Conservation (phyloP, 2,329 filamentous ascomycete species). For the Coleophoma eucalyptorum region DNA sequence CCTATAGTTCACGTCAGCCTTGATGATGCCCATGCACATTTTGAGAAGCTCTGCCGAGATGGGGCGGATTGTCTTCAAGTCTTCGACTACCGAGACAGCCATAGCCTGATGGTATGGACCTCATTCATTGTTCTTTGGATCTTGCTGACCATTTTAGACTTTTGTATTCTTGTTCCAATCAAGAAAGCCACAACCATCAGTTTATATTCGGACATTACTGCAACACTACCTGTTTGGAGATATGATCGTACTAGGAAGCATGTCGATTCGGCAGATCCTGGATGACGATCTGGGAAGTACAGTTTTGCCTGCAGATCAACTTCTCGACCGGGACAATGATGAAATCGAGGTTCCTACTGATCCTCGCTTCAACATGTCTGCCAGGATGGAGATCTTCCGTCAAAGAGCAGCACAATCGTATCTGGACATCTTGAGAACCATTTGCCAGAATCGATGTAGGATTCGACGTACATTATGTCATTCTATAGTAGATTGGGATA, state of each 20-base stretch:
- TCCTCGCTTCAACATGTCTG: constrained; percentile 67
- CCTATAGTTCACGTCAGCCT: constrained; percentile 79
- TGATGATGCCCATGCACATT: constrained; percentile 65
- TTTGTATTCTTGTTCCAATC: constrained; percentile 73
- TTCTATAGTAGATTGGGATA: constrained; percentile 77
- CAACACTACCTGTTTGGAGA: constrained; percentile 73
- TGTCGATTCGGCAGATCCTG: constrained; percentile 70
- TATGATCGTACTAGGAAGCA: constrained; percentile 63
- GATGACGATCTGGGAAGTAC: constrained; percentile 78
- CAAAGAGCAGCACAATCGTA: constrained; percentile 65
- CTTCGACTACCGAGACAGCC: constrained; percentile 62
- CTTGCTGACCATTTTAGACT: constrained; percentile 41
- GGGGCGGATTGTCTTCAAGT: constrained; percentile 65
- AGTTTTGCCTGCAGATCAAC: constrained; percentile 65
- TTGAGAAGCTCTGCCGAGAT: constrained; percentile 70
- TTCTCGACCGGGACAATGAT: constrained; percentile 73
- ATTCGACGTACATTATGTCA: constrained; percentile 88
- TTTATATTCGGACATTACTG: constrained; percentile 78
- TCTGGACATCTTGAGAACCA: constrained; percentile 75
- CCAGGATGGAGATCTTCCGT: constrained; percentile 68
- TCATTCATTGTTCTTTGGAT: background rate
- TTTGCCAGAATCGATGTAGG: constrained; percentile 88
- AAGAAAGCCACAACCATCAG: constrained; percentile 75
- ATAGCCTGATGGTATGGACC: constrained; percentile 61
- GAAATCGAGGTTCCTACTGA: constrained; percentile 71